Evolutionary conservation across 2,329 filamentous ascomycete species (phyloP).

Genomic region (Falciphora oryzae): DNA sequence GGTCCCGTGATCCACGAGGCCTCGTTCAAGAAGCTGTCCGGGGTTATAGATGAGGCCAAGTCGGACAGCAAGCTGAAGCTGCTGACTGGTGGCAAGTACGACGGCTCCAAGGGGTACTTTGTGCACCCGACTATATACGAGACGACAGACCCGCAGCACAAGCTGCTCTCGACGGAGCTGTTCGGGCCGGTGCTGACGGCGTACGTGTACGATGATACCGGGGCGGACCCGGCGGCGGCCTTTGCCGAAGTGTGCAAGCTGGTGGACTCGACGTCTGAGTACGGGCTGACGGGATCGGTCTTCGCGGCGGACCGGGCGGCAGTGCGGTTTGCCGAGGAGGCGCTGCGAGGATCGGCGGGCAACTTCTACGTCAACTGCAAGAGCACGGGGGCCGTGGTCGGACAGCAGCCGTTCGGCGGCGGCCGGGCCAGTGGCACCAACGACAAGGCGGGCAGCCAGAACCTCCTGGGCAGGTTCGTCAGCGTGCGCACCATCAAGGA

Average conservation of each 20-base stretch:
- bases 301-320: conserved; percentile 43
- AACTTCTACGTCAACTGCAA: conserved; percentile 56
- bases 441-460: conserved; percentile 49
- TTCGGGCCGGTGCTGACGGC: conserved; percentile 42
- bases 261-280: conserved; percentile 68
- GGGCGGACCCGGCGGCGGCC: conserved; percentile 30
- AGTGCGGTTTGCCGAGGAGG: conserved; percentile 43
- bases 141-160: conserved; percentile 33
- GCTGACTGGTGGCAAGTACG: conserved; percentile 38
- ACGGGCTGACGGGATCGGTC: conserved; percentile 47
- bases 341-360: conserved; percentile 46
- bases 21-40: conserved; percentile 39
- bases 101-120: conserved; percentile 36
- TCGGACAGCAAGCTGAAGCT: conserved; percentile 34
- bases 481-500: conserved; percentile 55
- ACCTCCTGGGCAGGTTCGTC: conserved; percentile 44
- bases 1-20: conserved; percentile 43
- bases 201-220: conserved; percentile 36
- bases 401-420: conserved; percentile 51
- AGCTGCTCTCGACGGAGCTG: conserved; percentile 39
- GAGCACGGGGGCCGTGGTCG: conserved; percentile 49
- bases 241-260: conserved; percentile 50
- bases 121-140: conserved; percentile 42
- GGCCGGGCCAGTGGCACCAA: conserved; percentile 47
- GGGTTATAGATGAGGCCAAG: conserved; percentile 39